Conservation (phyloP, 352 stramenopile species). For the Pythium myriotylum region DNA sequence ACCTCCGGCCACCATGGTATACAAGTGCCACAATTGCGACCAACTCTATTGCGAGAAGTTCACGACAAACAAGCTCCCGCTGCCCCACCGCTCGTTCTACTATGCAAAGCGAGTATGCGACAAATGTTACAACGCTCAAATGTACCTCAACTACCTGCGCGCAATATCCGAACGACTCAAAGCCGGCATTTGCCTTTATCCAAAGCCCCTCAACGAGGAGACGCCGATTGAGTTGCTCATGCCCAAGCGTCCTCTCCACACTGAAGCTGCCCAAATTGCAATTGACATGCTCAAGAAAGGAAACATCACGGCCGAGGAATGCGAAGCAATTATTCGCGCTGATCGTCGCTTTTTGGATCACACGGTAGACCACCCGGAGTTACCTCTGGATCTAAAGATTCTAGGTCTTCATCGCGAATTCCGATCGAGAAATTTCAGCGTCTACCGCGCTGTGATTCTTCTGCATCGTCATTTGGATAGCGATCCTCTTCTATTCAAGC, state of each 20-base stretch:
- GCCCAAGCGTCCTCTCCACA: conserved; percentile 82
- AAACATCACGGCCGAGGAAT: conserved; percentile 86
- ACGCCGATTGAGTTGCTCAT: conserved; percentile 88
- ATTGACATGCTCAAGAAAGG: conserved; percentile 85
- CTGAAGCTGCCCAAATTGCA: conserved; percentile 82
- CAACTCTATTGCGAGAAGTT: conserved; percentile 80
- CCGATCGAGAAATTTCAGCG: conserved; percentile 72
- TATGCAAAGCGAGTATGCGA: conserved; percentile 89
- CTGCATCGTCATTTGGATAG: conserved; percentile 85
- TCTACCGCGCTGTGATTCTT: conserved; percentile 85
- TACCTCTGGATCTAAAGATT: conserved; percentile 85
- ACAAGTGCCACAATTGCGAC: conserved; percentile 86
- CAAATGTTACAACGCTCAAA: conserved; percentile 81
- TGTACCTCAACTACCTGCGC: conserved; percentile 85
- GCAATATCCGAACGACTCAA: conserved; percentile 86
- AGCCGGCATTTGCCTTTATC: conserved; percentile 85
- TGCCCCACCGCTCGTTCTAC: conserved; percentile 80
- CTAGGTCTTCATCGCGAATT: conserved; percentile 88
- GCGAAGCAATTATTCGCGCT: conserved; percentile 82
- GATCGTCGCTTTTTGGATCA: conserved; percentile 86
- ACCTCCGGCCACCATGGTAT: conserved; percentile 52
- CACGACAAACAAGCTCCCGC: conserved; percentile 75
- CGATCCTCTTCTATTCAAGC: conserved; percentile 86
- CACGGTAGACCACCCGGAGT: conserved; percentile 83
- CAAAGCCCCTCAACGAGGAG: conserved; percentile 79